A percentile compares a stretch with the other conserved stretches of the same genome.
Evolutionary conservation across 2,329 filamentous ascomycete genomes (phyloP).

Genomic region (Proliferodiscus dingleyae): DNA sequence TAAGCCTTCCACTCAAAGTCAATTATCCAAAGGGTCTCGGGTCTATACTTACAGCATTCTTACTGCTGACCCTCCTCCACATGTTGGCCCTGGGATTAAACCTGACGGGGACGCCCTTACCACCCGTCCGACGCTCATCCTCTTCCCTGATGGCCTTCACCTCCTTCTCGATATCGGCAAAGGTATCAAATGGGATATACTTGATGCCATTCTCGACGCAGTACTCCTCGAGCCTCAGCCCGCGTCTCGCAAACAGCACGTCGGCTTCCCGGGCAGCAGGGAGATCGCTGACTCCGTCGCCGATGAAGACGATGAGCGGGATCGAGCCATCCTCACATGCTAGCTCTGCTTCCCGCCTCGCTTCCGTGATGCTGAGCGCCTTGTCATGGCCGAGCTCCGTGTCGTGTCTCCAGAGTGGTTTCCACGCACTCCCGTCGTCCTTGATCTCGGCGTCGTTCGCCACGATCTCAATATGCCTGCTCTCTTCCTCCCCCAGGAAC

Average conservation of each 20-base stretch:
- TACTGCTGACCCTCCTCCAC: constrained; percentile 59
- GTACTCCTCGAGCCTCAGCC: constrained; percentile 60
- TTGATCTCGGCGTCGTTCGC: constrained; percentile 61
- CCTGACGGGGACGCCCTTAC: constrained; percentile 51
- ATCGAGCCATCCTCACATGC: constrained; percentile 55
- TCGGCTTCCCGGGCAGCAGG: constrained; percentile 62
- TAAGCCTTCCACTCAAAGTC: not conserved
- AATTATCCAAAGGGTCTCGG: no score
- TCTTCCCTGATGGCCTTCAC: constrained; percentile 52
- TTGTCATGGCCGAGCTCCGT: constrained; percentile 64
- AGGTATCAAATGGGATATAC: constrained; percentile 60
- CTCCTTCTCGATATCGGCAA: constrained; percentile 59
- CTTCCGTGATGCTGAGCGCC: constrained; percentile 58
- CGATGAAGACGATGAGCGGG: constrained; percentile 64
- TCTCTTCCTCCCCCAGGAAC: constrained; percentile 57
- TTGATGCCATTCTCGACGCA: constrained; percentile 56
- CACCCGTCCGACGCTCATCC: constrained; percentile 56
- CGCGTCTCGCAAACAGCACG: constrained; percentile 62
- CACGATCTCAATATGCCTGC: constrained; percentile 58
- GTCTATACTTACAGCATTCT: constrained; percentile 38
- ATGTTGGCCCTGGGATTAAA: constrained; percentile 67
- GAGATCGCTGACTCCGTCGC: constrained; percentile 64
- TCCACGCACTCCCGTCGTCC: constrained; percentile 55
- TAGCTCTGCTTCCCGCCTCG: constrained; percentile 48
- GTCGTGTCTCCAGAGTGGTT: constrained; percentile 63